Conservation (phyloP, 2,329 filamentous ascomycete species). For the Aspergillus candidus region DNA sequence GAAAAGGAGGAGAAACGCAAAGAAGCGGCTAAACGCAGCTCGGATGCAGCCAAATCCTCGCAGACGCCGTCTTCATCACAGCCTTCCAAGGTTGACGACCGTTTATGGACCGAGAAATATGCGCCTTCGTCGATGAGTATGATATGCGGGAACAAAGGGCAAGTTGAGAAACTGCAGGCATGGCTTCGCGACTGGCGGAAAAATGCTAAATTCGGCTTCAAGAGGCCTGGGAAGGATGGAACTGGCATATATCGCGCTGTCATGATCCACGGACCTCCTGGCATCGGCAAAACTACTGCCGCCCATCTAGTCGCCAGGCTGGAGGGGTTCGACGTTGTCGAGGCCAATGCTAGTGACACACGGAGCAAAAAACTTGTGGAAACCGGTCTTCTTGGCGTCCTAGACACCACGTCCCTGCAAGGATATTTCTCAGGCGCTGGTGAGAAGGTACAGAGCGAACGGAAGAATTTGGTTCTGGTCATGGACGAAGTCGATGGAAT, state of each 20-base stretch:
- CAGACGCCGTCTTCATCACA: slow-evolving; percentile 42
- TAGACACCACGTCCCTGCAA: slow-evolving; percentile 87
- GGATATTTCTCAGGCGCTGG: slow-evolving; percentile 85
- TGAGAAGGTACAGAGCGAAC: slow-evolving; percentile 69
- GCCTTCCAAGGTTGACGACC: slow-evolving; percentile 47
- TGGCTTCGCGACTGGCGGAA: slow-evolving; percentile 83
- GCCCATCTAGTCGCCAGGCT: slow-evolving; percentile 90
- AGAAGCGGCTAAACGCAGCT: slow-evolving; percentile 24
- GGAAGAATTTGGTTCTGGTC: slow-evolving; percentile 91
- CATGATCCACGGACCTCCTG: slow-evolving; percentile 90
- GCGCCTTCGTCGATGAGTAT: slow-evolving; percentile 77
- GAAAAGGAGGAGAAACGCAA: slow-evolving; percentile 66
- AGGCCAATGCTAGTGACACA: slow-evolving; percentile 92
- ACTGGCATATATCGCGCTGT: slow-evolving; percentile 79
- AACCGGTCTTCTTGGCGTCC: slow-evolving; percentile 74
- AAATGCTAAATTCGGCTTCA: slow-evolving; percentile 72
- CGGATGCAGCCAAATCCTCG: slow-evolving; percentile 42
- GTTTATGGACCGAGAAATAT: slow-evolving; percentile 92
- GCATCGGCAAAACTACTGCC: slow-evolving; percentile 95
- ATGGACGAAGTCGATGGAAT: slow-evolving; percentile 99
- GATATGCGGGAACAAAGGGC: slow-evolving; percentile 89
- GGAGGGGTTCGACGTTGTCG: slow-evolving; percentile 87
- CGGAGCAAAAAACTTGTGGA: slow-evolving; percentile 96
- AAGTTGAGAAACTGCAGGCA: slow-evolving; percentile 80
- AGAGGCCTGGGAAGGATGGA: slow-evolving; percentile 75